Conservation (phyloP, 768 basidiomycete species). For the Tulasnella sp. region DNA sequence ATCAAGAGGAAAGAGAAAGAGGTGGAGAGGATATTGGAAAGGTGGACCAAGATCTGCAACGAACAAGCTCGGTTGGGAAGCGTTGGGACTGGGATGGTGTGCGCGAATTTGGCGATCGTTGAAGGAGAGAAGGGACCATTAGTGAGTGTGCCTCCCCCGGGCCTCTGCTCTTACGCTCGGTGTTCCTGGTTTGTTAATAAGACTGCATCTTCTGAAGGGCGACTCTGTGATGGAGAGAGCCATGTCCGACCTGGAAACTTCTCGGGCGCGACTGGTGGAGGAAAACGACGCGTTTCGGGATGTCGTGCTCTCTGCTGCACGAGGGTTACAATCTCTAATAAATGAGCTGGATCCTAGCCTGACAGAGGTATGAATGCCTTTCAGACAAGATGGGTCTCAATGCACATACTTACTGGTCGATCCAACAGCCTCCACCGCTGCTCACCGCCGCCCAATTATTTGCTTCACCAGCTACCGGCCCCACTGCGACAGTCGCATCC, state of each 20-base stretch:
- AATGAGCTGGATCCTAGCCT: constrained; percentile 28
- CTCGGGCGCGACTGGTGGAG: constrained; percentile 50
- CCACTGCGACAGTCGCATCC: not conserved
- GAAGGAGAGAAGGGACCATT: not conserved
- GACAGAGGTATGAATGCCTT: not conserved
- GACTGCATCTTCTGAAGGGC: constrained; percentile 30
- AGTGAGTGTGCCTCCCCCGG: constrained; percentile 10
- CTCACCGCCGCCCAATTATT: constrained; percentile 8
- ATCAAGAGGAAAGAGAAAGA: constrained; percentile 78
- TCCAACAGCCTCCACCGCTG: not conserved
- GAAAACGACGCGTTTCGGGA: constrained; percentile 58
- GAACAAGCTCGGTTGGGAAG: constrained; percentile 51
- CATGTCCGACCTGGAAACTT: constrained; percentile 64
- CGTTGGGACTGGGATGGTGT: constrained; percentile 42
- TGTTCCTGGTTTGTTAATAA: not conserved
- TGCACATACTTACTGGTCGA: not conserved
- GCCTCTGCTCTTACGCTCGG: not conserved
- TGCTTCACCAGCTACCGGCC: not conserved
- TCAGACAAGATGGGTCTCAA: not conserved
- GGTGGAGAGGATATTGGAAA: constrained; percentile 61
- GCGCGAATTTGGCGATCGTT: constrained; percentile 30
- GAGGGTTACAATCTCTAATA: constrained; percentile 45
- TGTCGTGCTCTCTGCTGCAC: constrained; percentile 53
- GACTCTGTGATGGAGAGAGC: constrained; percentile 55
- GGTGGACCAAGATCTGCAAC: constrained; percentile 65